These are phyloP conservation scores for Picochlorum sp. DNA, from an alignment of 139 green algal genomes.

Conservation along the genomic window DNA sequence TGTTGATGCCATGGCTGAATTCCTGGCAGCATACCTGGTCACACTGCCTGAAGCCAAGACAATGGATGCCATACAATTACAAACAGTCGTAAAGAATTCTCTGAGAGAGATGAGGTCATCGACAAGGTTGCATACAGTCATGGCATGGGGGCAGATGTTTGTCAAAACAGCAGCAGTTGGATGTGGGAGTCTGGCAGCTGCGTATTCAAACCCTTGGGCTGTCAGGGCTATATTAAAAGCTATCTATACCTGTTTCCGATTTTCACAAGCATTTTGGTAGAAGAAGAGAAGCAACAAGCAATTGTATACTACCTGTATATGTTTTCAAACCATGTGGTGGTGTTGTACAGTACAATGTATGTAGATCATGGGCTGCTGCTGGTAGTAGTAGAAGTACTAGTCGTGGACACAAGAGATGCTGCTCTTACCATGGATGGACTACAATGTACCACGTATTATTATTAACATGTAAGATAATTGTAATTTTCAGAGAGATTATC, in stretches of 20 bases:
- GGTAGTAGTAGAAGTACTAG: too few species aligned
- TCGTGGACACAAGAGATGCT: too few species aligned
- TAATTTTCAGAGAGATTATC: too few species aligned
- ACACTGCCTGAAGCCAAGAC: conserved; percentile 31
- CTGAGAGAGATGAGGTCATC: conserved; percentile 34
- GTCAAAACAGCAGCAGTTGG: conserved; percentile 33
- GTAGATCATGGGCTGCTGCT: too few species aligned
- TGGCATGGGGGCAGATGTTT: conserved; percentile 34
- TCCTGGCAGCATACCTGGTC: conserved; percentile 47
- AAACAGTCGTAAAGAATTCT: conserved; percentile 28
- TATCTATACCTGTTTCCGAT: neutral
- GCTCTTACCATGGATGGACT: too few species aligned
- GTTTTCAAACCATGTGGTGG: too few species aligned
- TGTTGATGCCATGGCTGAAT: conserved; percentile 33
- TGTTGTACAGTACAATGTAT: too few species aligned
- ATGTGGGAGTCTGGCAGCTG: conserved; percentile 35
- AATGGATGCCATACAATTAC: conserved; percentile 38
- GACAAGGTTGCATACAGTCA: conserved; percentile 25
- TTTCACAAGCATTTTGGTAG: neutral
- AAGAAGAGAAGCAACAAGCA: neutral
- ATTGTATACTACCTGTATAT: too few species aligned
- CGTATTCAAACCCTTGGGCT: conserved; percentile 52
- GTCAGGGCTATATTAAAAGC: conserved; percentile 25
- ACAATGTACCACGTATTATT: too few species aligned
- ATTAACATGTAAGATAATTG: too few species aligned